Base-by-base conservation (phyloP, 2,329 filamentous ascomycete genomes). In the Leptographium wingfieldii region DNA sequence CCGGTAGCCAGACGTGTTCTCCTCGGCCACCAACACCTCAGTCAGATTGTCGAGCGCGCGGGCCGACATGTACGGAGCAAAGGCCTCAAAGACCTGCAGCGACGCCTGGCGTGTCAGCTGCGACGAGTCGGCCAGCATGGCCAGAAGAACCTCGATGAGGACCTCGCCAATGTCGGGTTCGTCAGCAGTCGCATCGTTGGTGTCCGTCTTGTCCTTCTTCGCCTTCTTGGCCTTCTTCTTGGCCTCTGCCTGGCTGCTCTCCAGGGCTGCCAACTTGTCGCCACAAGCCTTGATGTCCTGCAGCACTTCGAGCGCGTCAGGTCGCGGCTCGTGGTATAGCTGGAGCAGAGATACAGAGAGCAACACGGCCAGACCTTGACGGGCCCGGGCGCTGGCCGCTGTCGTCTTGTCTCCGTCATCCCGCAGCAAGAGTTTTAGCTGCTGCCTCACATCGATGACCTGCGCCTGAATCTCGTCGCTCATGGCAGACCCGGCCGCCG, bases 291-390 rank as follows among this genome's bases (percentile, higher is more conserved):
- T 82, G n/a, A 96, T 78, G 66, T 96, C 92, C 59, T 88, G 82
- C 10, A 96, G 76, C 63, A 94, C 86, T 56, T 87, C 85, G 27
- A 96, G 81, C 0, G 91, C 89, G 68, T 97, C 94, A 0, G 87
- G 79, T 61, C 96, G 91, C 29, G 65, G 65, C 55, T 90, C 89
- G 67, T 92, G 92, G 74, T 96, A 96, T 10, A 96, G 80, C 70
- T 96, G 90, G 59, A 97, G 78, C 16, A 96, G 82, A 0, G 90
- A 87, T 58, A 96, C 80, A 0, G 90, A 86, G 69, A 95, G 90
- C 1, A 97, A 80, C 43, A 96, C 78, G 25, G 87, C 86, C 61
- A 96, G 80, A 0, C 88, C 88, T 62, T 84, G 83, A 76, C 76
- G 62, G 71, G 72, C 60, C 70, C 76, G 67, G 69, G 74, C 64